These are phyloP conservation scores for Tubosaeta brunneosetosa DNA, from an alignment of 768 basidiomycete genomes.

Conservation along the genomic window DNA sequence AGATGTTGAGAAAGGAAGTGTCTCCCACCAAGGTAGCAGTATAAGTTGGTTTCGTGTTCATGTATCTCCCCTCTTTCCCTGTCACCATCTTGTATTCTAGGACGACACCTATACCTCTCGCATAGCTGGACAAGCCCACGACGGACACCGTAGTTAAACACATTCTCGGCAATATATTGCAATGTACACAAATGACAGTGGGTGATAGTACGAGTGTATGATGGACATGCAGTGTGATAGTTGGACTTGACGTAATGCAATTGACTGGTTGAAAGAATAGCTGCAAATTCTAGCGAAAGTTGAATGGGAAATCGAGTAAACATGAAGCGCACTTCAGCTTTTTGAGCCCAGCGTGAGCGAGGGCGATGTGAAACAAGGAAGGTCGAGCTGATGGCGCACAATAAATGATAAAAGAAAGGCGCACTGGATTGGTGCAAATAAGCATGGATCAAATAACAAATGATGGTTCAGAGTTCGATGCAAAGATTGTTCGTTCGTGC, in stretches of 20 bases:
- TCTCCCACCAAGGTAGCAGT: conserved; percentile 18
- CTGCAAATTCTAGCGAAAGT: conserved; percentile 26
- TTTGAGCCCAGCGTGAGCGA: conserved; percentile 18
- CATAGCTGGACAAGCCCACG: not conserved
- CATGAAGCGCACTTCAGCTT: conserved; percentile 29
- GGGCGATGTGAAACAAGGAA: conserved; percentile 19
- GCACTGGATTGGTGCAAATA: conserved; percentile 32
- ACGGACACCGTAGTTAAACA: conserved; percentile 11
- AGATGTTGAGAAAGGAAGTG: conserved; percentile 42
- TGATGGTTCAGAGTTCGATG: conserved; percentile 30
- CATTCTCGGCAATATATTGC: conserved; percentile 25
- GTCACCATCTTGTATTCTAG: conserved; percentile 23
- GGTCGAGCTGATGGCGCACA: conserved; percentile 22
- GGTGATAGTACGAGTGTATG: conserved; percentile 21
- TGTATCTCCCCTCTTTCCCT: conserved; percentile 6
- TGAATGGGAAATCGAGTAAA: conserved; percentile 14
- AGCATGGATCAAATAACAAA: conserved; percentile 31
- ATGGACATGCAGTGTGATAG: conserved; percentile 20
- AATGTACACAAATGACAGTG: conserved; percentile 29
- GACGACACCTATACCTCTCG: conserved; percentile 12
- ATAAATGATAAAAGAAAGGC: conserved; percentile 28
- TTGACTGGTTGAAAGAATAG: conserved; percentile 17
- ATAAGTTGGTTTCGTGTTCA: conserved; percentile 10
- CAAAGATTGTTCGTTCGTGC: conserved; percentile 29
- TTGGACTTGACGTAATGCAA: conserved; percentile 25